phyloP scores from a whole-genome alignment of 495 filamentous ascomycete genomes.

The Podospora comata region DNA sequence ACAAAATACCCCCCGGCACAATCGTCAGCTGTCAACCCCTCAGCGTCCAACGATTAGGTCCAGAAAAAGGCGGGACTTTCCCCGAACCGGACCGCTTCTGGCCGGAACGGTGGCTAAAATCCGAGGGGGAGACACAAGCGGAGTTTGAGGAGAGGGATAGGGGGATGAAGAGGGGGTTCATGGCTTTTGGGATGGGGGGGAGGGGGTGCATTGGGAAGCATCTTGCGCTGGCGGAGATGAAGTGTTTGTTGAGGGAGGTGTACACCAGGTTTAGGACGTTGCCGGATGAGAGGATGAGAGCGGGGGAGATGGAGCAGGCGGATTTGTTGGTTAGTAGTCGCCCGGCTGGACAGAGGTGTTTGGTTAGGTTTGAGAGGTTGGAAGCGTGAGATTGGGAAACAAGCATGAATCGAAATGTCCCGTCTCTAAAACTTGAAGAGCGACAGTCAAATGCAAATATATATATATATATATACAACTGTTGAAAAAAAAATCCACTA shows the following conservation, averaged over 20 bases:
- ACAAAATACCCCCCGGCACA: conserved; percentile 46
- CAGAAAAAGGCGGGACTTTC: conserved; percentile 42
- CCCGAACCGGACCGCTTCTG: conserved; percentile 53
- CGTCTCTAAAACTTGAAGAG: no score
- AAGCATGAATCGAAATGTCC: no score
- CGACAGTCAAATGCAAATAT: no score
- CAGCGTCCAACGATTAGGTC: conserved; percentile 47
- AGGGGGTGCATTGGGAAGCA: conserved; percentile 58
- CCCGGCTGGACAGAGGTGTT: conserved; percentile 53
- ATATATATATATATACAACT: not conserved
- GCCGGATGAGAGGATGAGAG: conserved; percentile 51
- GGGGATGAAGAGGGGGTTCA: conserved; percentile 48
- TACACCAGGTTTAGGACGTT: conserved; percentile 56
- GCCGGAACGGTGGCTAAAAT: conserved; percentile 63
- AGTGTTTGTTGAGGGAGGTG: conserved; percentile 54
- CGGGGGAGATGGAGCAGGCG: conserved; percentile 53
- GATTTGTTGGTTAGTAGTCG: conserved; percentile 61
- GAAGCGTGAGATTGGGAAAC: not conserved
- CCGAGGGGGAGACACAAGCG: conserved; percentile 30
- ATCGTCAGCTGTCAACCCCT: conserved; percentile 56
- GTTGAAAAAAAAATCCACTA: no score
- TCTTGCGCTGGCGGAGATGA: conserved; percentile 66
- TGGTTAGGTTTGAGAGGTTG: conserved; percentile 15
- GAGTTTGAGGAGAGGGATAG: conserved; percentile 20
- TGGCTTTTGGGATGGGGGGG: conserved; percentile 54